These are phyloP conservation scores for Pleurotus djamor DNA, from an alignment of 768 basidiomycete genomes.

Conservation along the genomic window DNA sequence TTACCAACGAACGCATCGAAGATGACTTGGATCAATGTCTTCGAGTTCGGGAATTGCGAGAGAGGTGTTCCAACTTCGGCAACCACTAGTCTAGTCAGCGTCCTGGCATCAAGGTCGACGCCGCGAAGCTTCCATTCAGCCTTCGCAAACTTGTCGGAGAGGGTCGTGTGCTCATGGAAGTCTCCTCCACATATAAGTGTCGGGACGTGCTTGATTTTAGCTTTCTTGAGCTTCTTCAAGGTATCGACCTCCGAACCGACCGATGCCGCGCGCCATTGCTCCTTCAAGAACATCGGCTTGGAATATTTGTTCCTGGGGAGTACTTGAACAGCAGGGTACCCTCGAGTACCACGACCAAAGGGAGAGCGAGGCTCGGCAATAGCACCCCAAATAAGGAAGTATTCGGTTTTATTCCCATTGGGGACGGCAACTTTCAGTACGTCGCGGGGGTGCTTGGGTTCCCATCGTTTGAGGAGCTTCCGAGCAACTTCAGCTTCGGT, in stretches of 20 bases:
- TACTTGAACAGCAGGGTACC: constrained; percentile 12
- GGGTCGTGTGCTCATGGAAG: constrained; percentile 9
- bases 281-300: constrained; percentile 21
- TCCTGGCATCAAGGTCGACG: constrained; percentile 9
- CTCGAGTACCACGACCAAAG: constrained; percentile 14
- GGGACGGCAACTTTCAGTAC: not conserved
- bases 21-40: not conserved
- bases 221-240: constrained; percentile 6
- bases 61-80: not conserved
- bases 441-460: not conserved
- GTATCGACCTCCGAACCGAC: constrained; percentile 15
- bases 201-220: constrained; percentile 18
- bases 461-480: not conserved
- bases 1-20: not conserved
- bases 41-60: not conserved
- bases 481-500: not conserved
- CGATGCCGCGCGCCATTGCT: constrained; percentile 17
- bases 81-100: not conserved
- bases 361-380: constrained; percentile 9
- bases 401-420: not conserved
- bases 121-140: not conserved
- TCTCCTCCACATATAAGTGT: constrained; percentile 25
- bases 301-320: not conserved
- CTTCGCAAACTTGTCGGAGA: not conserved
- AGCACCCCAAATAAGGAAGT: not conserved